Base-by-base conservation (phyloP, 495 filamentous ascomycete species). In the Lasiosphaeriaceae sp. region DNA sequence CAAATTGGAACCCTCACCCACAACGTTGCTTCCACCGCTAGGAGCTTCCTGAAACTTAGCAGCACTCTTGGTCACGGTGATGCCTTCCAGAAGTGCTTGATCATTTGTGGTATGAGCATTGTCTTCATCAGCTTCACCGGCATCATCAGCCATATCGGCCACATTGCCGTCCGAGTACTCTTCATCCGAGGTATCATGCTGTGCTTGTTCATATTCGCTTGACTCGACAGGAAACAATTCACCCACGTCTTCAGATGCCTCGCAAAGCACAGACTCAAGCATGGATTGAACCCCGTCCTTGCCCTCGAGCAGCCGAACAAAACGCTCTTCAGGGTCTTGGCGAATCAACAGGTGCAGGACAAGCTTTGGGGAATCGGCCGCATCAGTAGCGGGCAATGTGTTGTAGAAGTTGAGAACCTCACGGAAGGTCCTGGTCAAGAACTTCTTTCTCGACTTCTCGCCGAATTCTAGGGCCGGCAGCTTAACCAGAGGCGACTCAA, bases 391-490 rank as follows among this genome's bases (percentile, higher is more conserved):
- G 14, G 47, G 26, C 12, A 69, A 43, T 17, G 58, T 37, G 19
- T 46, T 45, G 41, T 57, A 60, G 34, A 62, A 62, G 22, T 64
- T 48, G 22, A 66, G 47, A 19, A 65, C 58, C 80, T 80, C 77
- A 88, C 88, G 65, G 19, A 71, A 62, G 48, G 23, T 67, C 24
- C 68, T 64, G 14, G 21, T 26, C 44, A 71, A 44, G 24, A 71
- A 71, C 46, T 54, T 58, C 24, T 59, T 52, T 37, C 48, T 62
- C 3, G 68, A 71, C 11, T 56, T 56, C 80, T 94, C 89, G 58
- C 79, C 82, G 67, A 90, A 74, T 60, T 88, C 80, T 34, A 96
- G 75, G 59, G 81, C 86, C 54, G 94, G 74, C 22, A 82, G 74
- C 17, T 86, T 82, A 53, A 95, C 76, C 47, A 31, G 26, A 31